phyloP scores from a whole-genome alignment of 2,329 filamentous ascomycete species.

The Sphaerulina vaccinii region DNA sequence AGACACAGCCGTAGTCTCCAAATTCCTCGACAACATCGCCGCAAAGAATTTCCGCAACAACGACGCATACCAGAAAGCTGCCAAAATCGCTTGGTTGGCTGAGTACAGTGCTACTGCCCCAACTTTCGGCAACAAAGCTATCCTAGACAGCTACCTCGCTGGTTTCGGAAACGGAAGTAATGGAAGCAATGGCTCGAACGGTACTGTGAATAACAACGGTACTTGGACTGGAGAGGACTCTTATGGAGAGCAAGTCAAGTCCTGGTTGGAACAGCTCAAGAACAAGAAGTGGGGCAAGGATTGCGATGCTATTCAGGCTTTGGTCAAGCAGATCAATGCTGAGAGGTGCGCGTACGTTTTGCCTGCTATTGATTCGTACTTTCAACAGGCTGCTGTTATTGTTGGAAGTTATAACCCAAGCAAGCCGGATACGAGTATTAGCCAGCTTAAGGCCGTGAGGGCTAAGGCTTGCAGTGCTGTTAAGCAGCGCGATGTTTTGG shows the following conservation, averaged over 20 bases:
- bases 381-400: slow-evolving; percentile 1
- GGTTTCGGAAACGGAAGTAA: slow-evolving; percentile 3
- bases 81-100: slow-evolving; percentile 7
- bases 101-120: slow-evolving; percentile 7
- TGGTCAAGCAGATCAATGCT: slow-evolving; percentile 11
- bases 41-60: slow-evolving; percentile 6
- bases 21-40: slow-evolving; percentile 12
- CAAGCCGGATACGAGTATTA: slow-evolving; percentile 6
- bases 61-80: slow-evolving; percentile 7
- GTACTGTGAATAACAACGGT: slow-evolving; percentile 7
- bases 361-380: slow-evolving; percentile 11
- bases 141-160: slow-evolving; percentile 8
- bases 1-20: slow-evolving; percentile 8
- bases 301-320: slow-evolving; percentile 4
- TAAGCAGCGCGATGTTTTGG: slow-evolving; percentile 5
- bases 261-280: slow-evolving; percentile 9
- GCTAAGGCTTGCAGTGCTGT: slow-evolving; percentile 5
- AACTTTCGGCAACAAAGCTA: slow-evolving; percentile 5
- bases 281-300: slow-evolving; percentile 8
- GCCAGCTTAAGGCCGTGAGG: slow-evolving; percentile 1
- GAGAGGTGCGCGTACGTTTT: slow-evolving; percentile 5
- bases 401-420: slow-evolving; percentile 4
- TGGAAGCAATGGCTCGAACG: slow-evolving; percentile 6
- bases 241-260: slow-evolving; percentile 10
- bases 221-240: slow-evolving; percentile 10